Conservation (phyloP, 73 alveolate species). For the Stentor roeselii region DNA sequence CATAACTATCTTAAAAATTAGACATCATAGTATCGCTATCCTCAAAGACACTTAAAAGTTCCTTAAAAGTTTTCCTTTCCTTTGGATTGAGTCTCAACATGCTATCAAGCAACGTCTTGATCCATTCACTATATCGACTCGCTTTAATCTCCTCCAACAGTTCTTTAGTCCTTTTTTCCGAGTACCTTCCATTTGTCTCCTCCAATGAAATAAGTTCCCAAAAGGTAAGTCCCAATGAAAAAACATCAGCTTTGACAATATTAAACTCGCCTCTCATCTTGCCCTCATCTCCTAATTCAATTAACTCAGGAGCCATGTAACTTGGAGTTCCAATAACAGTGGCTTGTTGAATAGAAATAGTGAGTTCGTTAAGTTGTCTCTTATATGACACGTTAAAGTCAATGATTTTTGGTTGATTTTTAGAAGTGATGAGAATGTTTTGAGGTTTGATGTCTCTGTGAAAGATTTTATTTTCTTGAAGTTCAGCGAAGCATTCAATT, state of each 20-base stretch:
- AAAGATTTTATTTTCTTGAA: not conserved
- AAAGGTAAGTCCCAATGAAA: not conserved
- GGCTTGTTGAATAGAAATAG: not conserved
- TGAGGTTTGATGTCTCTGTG: conserved; percentile 18
- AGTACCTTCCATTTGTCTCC: not conserved
- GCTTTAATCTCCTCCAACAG: not conserved
- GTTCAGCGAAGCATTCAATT: not conserved
- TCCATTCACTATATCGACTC: not conserved
- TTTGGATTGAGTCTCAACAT: not conserved
- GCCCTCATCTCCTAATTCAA: not conserved
- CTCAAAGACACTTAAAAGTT: not conserved
- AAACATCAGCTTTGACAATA: conserved; percentile 3
- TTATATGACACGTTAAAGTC: conserved; percentile 1
- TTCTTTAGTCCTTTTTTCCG: not conserved
- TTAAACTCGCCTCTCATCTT: not conserved
- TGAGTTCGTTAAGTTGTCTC: not conserved
- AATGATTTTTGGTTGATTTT: not conserved
- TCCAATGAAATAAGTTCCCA: not conserved
- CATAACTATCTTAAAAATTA: too few relatives aligned
- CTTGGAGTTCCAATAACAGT: not conserved
- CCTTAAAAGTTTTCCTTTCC: not conserved
- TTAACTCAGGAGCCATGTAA: not conserved
- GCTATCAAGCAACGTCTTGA: not conserved
- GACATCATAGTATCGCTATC: too few relatives aligned
- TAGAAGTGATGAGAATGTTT: not conserved